phyloP scores from a whole-genome alignment of 345 rosid species.

The Stellera chamaejasme region DNA sequence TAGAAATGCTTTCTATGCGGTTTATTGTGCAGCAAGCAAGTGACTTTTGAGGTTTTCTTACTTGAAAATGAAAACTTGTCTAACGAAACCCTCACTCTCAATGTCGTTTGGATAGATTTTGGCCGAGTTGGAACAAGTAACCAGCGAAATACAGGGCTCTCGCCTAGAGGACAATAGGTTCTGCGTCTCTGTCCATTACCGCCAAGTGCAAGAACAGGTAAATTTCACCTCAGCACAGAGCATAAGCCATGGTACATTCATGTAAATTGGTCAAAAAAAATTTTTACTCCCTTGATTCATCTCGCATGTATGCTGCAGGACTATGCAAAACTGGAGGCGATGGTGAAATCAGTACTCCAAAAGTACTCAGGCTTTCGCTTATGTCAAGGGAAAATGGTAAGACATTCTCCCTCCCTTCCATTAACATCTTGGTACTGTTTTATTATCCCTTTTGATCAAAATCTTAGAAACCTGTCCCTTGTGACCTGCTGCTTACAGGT shows the following conservation, averaged over 20 bases:
- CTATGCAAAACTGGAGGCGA: conserved; percentile 17
- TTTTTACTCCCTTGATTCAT: neutral
- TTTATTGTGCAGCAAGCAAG: too few relatives aligned
- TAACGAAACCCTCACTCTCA: neutral
- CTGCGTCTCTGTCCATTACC: conserved; percentile 38
- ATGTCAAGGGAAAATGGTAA: conserved; percentile 43
- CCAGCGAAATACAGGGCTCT: conserved; percentile 24
- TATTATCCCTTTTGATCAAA: neutral
- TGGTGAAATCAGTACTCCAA: conserved; percentile 30
- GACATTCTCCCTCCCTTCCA: neutral
- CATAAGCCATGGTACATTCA: neutral
- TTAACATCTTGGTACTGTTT: too few relatives aligned
- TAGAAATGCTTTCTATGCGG: too few relatives aligned
- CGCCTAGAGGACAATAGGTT: conserved; percentile 33
- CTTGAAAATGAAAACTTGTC: too few relatives aligned
- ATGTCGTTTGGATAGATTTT: conserved; percentile 15
- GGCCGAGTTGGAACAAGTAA: conserved; percentile 18
- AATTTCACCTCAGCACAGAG: neutral
- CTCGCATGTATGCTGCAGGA: conserved; percentile 20
- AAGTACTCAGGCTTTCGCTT: conserved; percentile 27
- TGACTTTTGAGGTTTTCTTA: too few relatives aligned
- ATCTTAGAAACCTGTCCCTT: neutral
- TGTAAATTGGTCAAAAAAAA: neutral
- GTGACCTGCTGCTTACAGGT: conserved; percentile 19
- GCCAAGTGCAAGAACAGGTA: conserved; percentile 23